These are phyloP conservation scores for Sclerotinia trifoliorum DNA, from an alignment of 2,329 filamentous ascomycete species.

Conservation along the genomic window DNA sequence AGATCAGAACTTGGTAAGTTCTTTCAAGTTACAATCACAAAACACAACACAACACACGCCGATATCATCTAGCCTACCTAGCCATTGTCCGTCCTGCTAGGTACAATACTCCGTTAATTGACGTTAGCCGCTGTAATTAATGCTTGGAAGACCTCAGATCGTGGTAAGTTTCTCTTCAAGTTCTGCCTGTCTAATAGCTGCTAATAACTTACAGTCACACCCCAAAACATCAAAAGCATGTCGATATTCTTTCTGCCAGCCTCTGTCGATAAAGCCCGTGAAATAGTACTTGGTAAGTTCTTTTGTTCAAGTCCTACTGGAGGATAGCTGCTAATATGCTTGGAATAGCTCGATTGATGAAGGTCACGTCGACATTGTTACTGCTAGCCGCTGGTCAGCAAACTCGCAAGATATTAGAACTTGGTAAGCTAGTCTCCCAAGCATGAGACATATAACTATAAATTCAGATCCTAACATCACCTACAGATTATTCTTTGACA, in stretches of 20 bases:
- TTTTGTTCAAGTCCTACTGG: background rate
- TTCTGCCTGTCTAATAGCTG: background rate
- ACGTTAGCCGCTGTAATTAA: background rate
- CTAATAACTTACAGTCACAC: background rate
- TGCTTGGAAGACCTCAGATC: background rate
- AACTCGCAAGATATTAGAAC: background rate
- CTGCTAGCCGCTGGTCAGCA: background rate
- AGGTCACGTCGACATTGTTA: accelerated
- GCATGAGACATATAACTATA: background rate
- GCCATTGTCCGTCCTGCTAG: too few relatives aligned
- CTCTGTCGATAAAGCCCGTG: background rate
- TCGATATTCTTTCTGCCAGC: background rate
- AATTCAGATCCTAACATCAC: background rate
- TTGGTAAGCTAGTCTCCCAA: background rate
- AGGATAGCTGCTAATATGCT: background rate
- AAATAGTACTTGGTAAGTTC: background rate
- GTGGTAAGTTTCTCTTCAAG: background rate
- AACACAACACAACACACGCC: background rate
- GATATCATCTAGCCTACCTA: background rate
- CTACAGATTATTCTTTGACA: background rate
- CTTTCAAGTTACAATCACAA: background rate
- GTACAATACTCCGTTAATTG: background rate
- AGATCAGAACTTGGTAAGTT: background rate
- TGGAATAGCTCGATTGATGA: background rate
- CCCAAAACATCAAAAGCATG: accelerated